Base-by-base conservation (phyloP, 768 basidiomycete genomes). In the Lactarius quietus region DNA sequence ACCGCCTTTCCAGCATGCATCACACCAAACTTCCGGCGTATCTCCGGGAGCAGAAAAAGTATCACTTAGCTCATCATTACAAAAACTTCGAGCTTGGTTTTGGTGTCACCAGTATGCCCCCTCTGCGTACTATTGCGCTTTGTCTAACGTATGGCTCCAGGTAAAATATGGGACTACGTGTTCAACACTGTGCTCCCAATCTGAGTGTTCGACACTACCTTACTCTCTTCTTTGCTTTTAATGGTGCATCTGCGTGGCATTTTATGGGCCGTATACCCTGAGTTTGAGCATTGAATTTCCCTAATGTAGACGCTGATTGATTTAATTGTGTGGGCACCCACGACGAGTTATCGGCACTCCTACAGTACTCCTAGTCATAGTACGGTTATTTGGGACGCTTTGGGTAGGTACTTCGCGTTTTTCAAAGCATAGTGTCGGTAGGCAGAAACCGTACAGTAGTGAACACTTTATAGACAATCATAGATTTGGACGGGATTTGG, bases 1-100 rank as follows among this genome's bases (percentile, higher is more conserved):
- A 52, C 69, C 69, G 35, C 59, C 63, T 63, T 62, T 66, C 69
- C 69, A 86, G 88, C 28, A 81, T 95, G 63, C 95, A 96, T 74
- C 94, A 97, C 78, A 89, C 91, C 3, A 86, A 81, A 70, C 84
- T 96, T 28, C 93, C 94, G 3, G 79, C 86, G 39, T 97, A 98
- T 78, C 75, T 98, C 78, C 83, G 82, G 64, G 89, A 94, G 74
- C 90, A 92, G 90, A 99, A 99, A 82, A 92, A 92, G 74, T 98
- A 98, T 73, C 97, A 99, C 72, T 84, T 99, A 68, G 95, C 93
- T 8, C 95, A 98, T 73, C 96, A 98, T 75, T 97, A 96, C 81
- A 97, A 97, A 78, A 96, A 97, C 80, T 96, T 93, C 74, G 94
- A 97, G 73, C 89, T 98, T 52, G 95, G 95, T 20, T 98, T 95